Conservation (phyloP, 2,329 filamentous ascomycete species). For the Waltergamsia citrina region DNA sequence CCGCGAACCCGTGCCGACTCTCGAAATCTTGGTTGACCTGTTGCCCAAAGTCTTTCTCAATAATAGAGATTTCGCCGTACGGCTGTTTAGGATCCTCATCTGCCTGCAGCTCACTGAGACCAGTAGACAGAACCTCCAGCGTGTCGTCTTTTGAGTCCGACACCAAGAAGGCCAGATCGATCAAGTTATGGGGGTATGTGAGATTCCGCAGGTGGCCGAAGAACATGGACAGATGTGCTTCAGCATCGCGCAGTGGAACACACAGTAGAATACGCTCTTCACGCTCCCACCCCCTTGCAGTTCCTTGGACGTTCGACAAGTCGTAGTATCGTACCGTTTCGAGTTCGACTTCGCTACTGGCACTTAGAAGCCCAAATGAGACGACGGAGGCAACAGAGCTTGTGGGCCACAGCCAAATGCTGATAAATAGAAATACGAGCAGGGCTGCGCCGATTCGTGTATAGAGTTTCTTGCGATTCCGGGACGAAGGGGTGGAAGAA, state of each 20-base stretch:
- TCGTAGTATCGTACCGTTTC: constrained; percentile 98
- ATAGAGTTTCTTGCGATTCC: constrained; percentile 65
- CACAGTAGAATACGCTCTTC: constrained; percentile 94
- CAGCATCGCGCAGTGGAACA: constrained; percentile 86
- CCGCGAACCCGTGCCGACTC: constrained; percentile 92
- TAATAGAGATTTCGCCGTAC: constrained; percentile 93
- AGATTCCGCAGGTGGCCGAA: constrained; percentile 96
- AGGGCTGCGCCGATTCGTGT: constrained; percentile 54
- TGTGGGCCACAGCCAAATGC: constrained; percentile 67
- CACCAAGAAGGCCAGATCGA: constrained; percentile 92
- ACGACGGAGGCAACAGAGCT: constrained; percentile 50
- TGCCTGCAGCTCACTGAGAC: constrained; percentile 70
- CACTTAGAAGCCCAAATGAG: constrained; percentile 62
- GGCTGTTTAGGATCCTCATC: constrained; percentile 70
- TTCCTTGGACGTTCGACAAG: constrained; percentile 81
- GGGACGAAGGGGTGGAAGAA: constrained; percentile 58
- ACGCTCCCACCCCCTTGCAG: constrained; percentile 87
- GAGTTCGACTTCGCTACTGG: constrained; percentile 63
- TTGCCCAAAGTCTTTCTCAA: constrained; percentile 98
- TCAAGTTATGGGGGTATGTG: constrained; percentile 92
- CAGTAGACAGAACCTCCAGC: constrained; percentile 62
- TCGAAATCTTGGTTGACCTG: constrained; percentile 97
- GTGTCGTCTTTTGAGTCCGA: constrained; percentile 96
- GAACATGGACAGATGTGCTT: constrained; percentile 92
- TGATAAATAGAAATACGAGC: constrained; percentile 53